These are phyloP conservation scores for Amoebophrya sp. DNA, from an alignment of 169 alveolate genomes.

Conservation along the genomic window DNA sequence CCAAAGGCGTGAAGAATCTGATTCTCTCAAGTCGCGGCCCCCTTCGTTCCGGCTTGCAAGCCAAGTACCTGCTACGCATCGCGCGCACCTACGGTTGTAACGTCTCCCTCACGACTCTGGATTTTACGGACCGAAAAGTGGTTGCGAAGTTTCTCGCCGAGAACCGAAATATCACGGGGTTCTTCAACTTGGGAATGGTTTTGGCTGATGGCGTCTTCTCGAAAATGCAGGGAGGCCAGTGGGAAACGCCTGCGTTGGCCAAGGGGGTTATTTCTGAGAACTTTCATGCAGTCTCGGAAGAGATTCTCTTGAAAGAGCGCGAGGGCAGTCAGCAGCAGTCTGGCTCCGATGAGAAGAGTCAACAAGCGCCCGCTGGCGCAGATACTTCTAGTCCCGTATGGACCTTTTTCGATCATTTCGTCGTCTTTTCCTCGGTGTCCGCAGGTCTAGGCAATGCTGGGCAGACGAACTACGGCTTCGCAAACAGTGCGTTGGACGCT, in stretches of 20 bases:
- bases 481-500: background rate
- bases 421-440: background rate
- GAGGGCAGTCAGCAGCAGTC: no score
- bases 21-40: background rate
- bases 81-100: background rate
- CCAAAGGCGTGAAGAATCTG: background rate
- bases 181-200: constrained; percentile 1
- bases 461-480: constrained; percentile 22
- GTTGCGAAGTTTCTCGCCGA: background rate
- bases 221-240: background rate
- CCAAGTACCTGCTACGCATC: background rate
- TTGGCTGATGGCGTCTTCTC: background rate
- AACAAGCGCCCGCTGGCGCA: no score
- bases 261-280: background rate
- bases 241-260: background rate
- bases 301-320: background rate
- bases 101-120: background rate
- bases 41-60: background rate
- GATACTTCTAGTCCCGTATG: no score
- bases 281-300: background rate
- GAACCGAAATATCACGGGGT: background rate
- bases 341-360: no score
- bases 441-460: constrained; percentile 6
- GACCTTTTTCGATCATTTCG: constrained; percentile 8
- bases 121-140: background rate